Base-by-base conservation (phyloP, 306 rosid genomes). In the Sophora flavescens region DNA sequence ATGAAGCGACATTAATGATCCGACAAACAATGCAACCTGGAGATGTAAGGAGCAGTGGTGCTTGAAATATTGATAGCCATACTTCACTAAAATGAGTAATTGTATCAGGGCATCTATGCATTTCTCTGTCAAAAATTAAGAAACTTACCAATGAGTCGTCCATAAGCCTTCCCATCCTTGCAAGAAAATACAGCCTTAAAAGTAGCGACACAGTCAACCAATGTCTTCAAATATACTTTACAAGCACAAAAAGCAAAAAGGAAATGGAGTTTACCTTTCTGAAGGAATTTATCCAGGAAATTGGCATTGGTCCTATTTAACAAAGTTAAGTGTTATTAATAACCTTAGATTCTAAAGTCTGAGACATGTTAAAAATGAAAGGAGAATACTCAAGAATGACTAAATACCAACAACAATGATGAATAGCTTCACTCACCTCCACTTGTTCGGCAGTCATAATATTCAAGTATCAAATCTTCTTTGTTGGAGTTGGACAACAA, bases 61-160 rank as follows among this genome's bases (percentile, higher is more conserved):
- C 45, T 64, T 22, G 16, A 39, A 17, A 35, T 35, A 35, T 35
- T 22, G 63, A 63, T 3, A 2, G 8, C 2, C 6, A 48, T 41
- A 32, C 15, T 71, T 57, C 45, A 78, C 17, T 41, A 65, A 28
- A 64, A 65, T 54, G n/a, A 70, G 54, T 66, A 64, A 45, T 54
- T 53, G 38, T 13, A 58, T 14, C 48, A 16, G 8, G 35, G 50
- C 52, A 67, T 22, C 8, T 13, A 50, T 73, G 39, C 72, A 50
- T 56, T 42, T 74, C 28, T 57, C 45, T 17, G 38, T 33, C 79
- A 59, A 72, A 77, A 54, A 64, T 36, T 18, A 48, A 76, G 80
- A 54, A 80, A 61, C 48, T 82, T 87, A 93, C 98, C 90, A n/a
- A 88, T 85, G 74, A 93, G 79, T 75, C 93, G 89, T 77, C 97